phyloP scores from a whole-genome alignment of 176 grass and related monocot species.

The Avena eriantha region DNA sequence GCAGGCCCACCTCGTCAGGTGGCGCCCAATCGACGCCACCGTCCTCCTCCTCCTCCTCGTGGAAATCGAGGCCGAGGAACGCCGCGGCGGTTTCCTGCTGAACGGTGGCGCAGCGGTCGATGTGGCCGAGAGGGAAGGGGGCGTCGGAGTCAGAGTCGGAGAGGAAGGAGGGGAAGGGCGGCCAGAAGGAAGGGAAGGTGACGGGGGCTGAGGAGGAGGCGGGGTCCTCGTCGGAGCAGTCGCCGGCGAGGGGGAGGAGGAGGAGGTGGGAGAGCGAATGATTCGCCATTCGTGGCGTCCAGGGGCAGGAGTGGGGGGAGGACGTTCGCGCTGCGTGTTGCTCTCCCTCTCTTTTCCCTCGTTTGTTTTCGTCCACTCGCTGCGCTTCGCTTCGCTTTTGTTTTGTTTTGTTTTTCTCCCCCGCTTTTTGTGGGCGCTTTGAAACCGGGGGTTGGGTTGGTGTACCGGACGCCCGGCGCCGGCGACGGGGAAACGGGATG shows the following conservation, averaged over 20 bases:
- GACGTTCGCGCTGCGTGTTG: slow-evolving; percentile 13
- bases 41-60: neutral
- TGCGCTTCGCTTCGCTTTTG: neutral
- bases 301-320: too few relatives aligned
- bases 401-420: neutral
- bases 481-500: slow-evolving; percentile 23
- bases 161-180: slow-evolving; percentile 52
- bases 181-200: slow-evolving; percentile 50
- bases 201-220: neutral
- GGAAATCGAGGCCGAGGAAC: slow-evolving; percentile 56
- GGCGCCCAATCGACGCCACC: slow-evolving; percentile 31
- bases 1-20: slow-evolving; percentile 45
- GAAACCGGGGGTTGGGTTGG: slow-evolving; percentile 45
- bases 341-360: neutral
- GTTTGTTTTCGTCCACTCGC: slow-evolving; percentile 13
- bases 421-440: slow-evolving; percentile 42
- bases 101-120: slow-evolving; percentile 22
- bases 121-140: slow-evolving; percentile 29
- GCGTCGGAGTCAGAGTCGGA: slow-evolving; percentile 47
- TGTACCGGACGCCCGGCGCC: slow-evolving; percentile 43
- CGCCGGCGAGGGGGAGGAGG: slow-evolving; percentile 44
- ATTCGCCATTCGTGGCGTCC: slow-evolving; percentile 50
- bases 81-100: slow-evolving; percentile 32
- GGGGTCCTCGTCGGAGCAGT: slow-evolving; percentile 25
- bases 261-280: slow-evolving; percentile 37